Base-by-base conservation (phyloP, 1,284 basidiomycete species). In the Pisolithus thermaeus region DNA sequence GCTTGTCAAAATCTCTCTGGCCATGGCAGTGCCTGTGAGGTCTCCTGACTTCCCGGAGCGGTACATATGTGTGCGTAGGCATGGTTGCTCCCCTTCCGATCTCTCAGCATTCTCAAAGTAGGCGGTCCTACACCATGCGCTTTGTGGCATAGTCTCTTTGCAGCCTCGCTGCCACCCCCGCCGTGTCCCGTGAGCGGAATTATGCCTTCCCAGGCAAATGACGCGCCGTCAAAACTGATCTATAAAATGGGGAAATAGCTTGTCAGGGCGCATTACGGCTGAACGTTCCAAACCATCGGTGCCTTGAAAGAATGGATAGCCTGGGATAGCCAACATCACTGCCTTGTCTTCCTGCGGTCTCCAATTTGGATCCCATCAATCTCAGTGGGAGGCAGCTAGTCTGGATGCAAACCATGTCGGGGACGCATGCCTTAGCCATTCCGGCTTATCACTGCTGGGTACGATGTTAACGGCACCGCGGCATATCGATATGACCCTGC, bases 21-120 rank as follows among this genome's bases (percentile, higher is more conserved):
- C 61, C 54, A 64, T 66, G 63, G 63, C 62, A 38, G 63, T 63
- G 58, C 62, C 11, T 5, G 42, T 36, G n/a, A 35, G 43, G 50
- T 27, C 52, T 35, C 39, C 44, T 45, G 48, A 52, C 47, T 54
- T 35, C 12, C 32, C 32, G 12, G 32, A 35, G 32, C 32, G 12
- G 32, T 35, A 32, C 28, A 9, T 32, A 14, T 35, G 32, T 16
- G 32, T 35, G 32, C 32, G 25, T 27, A 35, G 32, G 12, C 4
- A 14, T 35, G 32, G 32, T 16, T 35, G 32, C 12, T 14, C 4
- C 32, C 32, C 32, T 35, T 35, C 32, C 12, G 12, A 35, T 12
- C 32, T 4, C 32, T 12, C 12, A 14, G 12, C 32, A 35, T 35
- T 35, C 32, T 35, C 32, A 35, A 20, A 14, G 32, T 35, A 14